Percentiles rank a stretch among this genome's conserved stretches.
Conservation (phyloP, 2,329 filamentous ascomycete genomes). For the Trematosphaeria pertusa region DNA sequence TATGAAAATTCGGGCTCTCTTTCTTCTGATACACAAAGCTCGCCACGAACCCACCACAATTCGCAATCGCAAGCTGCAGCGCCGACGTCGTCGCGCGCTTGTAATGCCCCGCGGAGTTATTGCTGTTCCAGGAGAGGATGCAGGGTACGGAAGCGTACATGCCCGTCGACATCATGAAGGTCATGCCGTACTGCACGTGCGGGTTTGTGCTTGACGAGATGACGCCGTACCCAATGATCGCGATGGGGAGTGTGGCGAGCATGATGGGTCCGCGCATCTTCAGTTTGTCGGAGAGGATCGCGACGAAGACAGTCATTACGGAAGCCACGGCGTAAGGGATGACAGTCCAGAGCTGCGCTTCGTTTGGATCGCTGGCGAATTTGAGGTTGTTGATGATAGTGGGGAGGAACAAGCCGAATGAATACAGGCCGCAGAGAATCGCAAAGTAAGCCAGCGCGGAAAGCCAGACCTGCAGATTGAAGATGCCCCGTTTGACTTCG, state of each 20-base stretch:
- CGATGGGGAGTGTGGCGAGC: conserved; percentile 67
- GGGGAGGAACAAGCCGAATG: conserved; percentile 70
- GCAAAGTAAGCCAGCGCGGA: conserved; percentile 68
- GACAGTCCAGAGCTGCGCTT: conserved; percentile 69
- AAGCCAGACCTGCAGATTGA: conserved; percentile 69
- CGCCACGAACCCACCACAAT: conserved; percentile 71
- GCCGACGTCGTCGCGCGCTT: conserved; percentile 72
- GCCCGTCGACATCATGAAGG: conserved; percentile 70
- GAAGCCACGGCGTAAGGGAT: conserved; percentile 69
- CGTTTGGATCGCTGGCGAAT: conserved; percentile 62
- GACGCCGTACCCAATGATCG: conserved; percentile 70
- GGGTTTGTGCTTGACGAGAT: conserved; percentile 64
- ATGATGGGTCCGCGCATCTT: conserved; percentile 67
- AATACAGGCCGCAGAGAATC: conserved; percentile 65
- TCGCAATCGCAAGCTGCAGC: conserved; percentile 70
- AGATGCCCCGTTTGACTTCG: conserved; percentile 67
- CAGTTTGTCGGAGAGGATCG: conserved; percentile 67
- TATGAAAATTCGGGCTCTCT: conserved; percentile 65
- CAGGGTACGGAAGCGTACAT: conserved; percentile 69
- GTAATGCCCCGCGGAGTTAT: conserved; percentile 73
- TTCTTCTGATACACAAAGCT: conserved; percentile 67
- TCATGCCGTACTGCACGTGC: conserved; percentile 68
- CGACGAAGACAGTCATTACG: conserved; percentile 58
- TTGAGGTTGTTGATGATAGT: conserved; percentile 68
- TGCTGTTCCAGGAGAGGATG: conserved; percentile 70